Conservation (phyloP, 139 green algal species). For the Chlamydomonas schloesseri region DNA sequence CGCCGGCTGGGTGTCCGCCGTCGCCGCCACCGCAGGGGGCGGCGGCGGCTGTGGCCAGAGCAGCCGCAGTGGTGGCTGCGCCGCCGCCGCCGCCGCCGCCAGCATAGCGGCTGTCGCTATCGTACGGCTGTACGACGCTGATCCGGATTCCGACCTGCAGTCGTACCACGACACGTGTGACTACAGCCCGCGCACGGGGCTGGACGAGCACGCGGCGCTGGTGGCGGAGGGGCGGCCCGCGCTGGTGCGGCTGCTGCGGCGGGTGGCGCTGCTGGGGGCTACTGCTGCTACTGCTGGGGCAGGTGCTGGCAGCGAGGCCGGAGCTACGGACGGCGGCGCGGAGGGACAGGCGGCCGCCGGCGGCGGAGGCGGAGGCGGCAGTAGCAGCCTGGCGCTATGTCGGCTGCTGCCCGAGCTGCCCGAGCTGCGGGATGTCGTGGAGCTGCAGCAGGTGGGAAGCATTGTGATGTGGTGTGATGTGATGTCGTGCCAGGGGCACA, state of each 20-base stretch:
- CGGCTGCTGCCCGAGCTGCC: constrained; percentile 33
- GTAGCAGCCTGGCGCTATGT: not conserved
- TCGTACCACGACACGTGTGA: not conserved
- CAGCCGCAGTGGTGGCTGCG: too few species aligned
- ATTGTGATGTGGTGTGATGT: too few species aligned
- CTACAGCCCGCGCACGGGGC: constrained; percentile 1
- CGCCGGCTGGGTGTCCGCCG: too few species aligned
- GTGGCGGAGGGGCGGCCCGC: not conserved
- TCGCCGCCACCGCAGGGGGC: too few species aligned
- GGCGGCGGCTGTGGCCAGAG: too few species aligned
- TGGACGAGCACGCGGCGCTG: constrained; percentile 18
- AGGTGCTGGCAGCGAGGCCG: too few species aligned
- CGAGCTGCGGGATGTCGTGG: constrained; percentile 3
- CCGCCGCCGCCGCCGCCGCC: too few species aligned
- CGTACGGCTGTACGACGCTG: not conserved
- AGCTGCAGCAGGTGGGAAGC: constrained; percentile 32
- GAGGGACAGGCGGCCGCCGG: too few species aligned
- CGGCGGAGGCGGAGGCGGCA: too few species aligned
- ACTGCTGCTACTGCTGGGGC: not conserved
- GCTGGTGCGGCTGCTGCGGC: constrained; percentile 17
- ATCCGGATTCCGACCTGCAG: constrained; percentile 6
- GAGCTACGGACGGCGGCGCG: not conserved
- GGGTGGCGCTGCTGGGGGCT: not conserved
- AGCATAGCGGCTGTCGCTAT: too few species aligned
- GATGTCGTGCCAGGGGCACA: too few species aligned